phyloP scores from a whole-genome alignment of 2,329 filamentous ascomycete species.

The Akanthomyces dipterigenus region DNA sequence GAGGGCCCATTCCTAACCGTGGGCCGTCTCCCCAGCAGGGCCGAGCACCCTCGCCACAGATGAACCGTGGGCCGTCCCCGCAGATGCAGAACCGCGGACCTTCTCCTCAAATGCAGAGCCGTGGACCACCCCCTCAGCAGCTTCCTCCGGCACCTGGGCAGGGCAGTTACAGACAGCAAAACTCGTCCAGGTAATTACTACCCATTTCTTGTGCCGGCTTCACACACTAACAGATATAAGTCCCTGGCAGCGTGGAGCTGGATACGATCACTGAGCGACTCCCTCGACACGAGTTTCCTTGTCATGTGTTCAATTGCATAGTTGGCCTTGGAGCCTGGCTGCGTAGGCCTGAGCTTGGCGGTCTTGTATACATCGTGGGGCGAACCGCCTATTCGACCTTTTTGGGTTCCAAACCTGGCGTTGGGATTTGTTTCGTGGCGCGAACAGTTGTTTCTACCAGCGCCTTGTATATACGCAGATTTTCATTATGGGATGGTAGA shows the following conservation, averaged over 20 bases:
- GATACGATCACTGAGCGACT: slow-evolving; percentile 30
- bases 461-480: slow-evolving; percentile 6
- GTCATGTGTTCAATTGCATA: slow-evolving; percentile 5
- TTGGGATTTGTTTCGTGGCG: background rate
- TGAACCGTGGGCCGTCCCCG: slow-evolving; percentile 1
- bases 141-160: slow-evolving; percentile 15
- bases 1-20: slow-evolving; percentile 7
- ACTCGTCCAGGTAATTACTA: slow-evolving; percentile 31
- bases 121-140: slow-evolving; percentile 19
- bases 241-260: slow-evolving; percentile 40
- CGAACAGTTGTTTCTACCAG: background rate
- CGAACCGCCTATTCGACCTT: background rate
- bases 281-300: slow-evolving; percentile 8
- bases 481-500: slow-evolving; percentile 3
- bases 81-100: slow-evolving; percentile 4
- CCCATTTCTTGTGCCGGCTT: background rate
- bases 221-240: slow-evolving; percentile 21
- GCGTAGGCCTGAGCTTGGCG: background rate
- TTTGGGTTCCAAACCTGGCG: background rate
- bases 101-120: slow-evolving; percentile 4
- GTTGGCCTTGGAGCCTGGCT: background rate
- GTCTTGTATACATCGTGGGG: background rate
- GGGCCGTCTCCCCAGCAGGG: slow-evolving; percentile 5
- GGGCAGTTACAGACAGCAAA: slow-evolving; percentile 28
- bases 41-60: slow-evolving; percentile 4